Evolutionary conservation across 2,329 filamentous ascomycete species (phyloP).

Genomic region (Hypoxylon sp.): DNA sequence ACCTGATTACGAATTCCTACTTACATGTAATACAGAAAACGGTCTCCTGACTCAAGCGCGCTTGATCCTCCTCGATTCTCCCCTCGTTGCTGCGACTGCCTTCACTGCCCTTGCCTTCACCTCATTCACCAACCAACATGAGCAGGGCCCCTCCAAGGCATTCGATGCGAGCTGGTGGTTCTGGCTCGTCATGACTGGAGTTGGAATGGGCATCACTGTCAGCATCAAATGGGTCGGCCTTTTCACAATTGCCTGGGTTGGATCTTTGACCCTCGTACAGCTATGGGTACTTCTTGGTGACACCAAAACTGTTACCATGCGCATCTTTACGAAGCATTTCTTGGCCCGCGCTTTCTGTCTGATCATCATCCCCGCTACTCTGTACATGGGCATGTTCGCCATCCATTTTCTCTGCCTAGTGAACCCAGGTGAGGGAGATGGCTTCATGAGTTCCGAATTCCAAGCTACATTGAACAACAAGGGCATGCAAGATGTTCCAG

Average conservation of each 20-base stretch:
- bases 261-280: slow-evolving; percentile 86
- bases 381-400: slow-evolving; percentile 97
- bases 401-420: slow-evolving; percentile 94
- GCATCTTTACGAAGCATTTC: slow-evolving; percentile 92
- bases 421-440: slow-evolving; percentile 96
- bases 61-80: slow-evolving; percentile 94
- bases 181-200: slow-evolving; percentile 87
- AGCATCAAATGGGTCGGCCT: slow-evolving; percentile 99
- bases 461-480: slow-evolving; percentile 97
- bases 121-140: slow-evolving; percentile 96
- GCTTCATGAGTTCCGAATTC: slow-evolving; percentile 99
- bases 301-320: slow-evolving; percentile 81
- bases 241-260: slow-evolving; percentile 99
- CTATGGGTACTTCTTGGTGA: slow-evolving; percentile 96
- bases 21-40: slow-evolving; percentile 71
- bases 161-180: slow-evolving; percentile 97
- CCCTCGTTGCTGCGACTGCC: slow-evolving; percentile 90
- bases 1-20: slow-evolving; percentile 1
- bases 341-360: slow-evolving; percentile 90
- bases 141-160: slow-evolving; percentile 86
- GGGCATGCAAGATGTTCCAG: slow-evolving; percentile 93
- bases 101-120: slow-evolving; percentile 90
- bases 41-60: slow-evolving; percentile 94
- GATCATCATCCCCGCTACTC: slow-evolving; percentile 84
- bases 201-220: slow-evolving; percentile 86